Evolutionary conservation across 306 rosid species (phyloP).

Genomic region (Gleditsia sinensis): DNA sequence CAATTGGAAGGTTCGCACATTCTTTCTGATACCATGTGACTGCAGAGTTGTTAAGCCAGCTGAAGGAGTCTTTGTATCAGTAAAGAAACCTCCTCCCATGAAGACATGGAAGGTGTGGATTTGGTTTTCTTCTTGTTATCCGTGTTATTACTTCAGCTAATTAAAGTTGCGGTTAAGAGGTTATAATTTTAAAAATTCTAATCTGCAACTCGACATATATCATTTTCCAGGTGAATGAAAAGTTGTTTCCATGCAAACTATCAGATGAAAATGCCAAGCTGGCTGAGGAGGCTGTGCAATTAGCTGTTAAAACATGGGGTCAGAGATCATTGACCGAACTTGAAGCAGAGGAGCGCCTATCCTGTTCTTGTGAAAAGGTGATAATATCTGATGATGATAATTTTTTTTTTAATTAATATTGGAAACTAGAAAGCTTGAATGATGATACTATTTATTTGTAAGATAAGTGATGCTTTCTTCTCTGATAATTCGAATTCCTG

Average conservation of each 20-base stretch:
- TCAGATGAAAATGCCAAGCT: constrained; percentile 64
- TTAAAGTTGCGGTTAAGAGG: constrained; percentile 8
- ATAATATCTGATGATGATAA: constrained; percentile 9
- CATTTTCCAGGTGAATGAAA: constrained; percentile 75
- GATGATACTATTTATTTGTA: not conserved
- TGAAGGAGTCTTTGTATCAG: constrained; percentile 77
- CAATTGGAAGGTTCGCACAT: constrained; percentile 25
- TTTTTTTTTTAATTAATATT: constrained; percentile 11
- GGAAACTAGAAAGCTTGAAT: constrained; percentile 23
- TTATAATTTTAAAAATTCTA: constrained; percentile 1
- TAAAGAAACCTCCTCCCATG: constrained; percentile 82
- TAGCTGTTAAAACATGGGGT: constrained; percentile 91
- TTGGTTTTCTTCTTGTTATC: constrained; percentile 23
- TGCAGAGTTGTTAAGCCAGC: constrained; percentile 85
- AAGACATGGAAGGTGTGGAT: constrained; percentile 84
- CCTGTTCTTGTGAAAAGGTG: constrained; percentile 95
- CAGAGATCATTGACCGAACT: constrained; percentile 85
- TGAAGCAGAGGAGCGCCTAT: constrained; percentile 96
- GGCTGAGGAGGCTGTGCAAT: constrained; percentile 75
- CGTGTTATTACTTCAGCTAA: constrained; percentile 8
- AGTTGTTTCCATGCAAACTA: constrained; percentile 82
- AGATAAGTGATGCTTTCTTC: constrained; percentile 18
- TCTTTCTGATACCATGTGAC: constrained; percentile 35
- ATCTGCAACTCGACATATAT: constrained; percentile 34
- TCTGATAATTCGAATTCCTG: constrained; percentile 8